phyloP scores from a whole-genome alignment of 192 early-diverging fungal genomes.

The Phycomyces nitens region DNA sequence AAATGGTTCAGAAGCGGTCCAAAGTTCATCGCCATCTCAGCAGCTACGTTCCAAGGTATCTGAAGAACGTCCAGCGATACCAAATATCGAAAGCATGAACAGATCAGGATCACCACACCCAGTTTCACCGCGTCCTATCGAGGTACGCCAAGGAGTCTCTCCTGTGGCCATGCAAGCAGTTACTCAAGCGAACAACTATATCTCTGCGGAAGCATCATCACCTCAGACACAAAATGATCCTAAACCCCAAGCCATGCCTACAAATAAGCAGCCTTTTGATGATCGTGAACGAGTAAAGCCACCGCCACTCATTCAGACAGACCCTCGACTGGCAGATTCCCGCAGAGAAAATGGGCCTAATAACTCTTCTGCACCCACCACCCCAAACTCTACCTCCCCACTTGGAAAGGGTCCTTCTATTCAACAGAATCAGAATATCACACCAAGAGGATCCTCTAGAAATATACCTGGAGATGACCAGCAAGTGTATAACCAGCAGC shows the following conservation, averaged over 20 bases:
- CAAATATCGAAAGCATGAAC: neutral
- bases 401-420: too few species aligned
- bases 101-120: slow-evolving; percentile 1
- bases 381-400: too few species aligned
- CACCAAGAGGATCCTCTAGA: too few species aligned
- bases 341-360: too few species aligned
- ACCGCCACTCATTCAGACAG: too few species aligned
- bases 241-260: too few species aligned
- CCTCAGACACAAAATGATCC: too few species aligned
- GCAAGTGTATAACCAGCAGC: neutral
- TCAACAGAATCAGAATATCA: too few species aligned
- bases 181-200: slow-evolving; percentile 12
- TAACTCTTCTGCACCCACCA: too few species aligned
- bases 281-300: too few species aligned
- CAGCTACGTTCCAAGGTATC: neutral
- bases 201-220: neutral
- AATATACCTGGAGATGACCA: neutral
- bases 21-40: neutral
- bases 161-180: slow-evolving; percentile 32
- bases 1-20: neutral
- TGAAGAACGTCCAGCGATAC: neutral
- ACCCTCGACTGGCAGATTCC: too few species aligned
- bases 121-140: slow-evolving; percentile 24
- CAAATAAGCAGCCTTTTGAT: too few species aligned
- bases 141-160: slow-evolving; percentile 24